phyloP scores from a whole-genome alignment of 345 rosid species.

The Mallotus nudiflorus region DNA sequence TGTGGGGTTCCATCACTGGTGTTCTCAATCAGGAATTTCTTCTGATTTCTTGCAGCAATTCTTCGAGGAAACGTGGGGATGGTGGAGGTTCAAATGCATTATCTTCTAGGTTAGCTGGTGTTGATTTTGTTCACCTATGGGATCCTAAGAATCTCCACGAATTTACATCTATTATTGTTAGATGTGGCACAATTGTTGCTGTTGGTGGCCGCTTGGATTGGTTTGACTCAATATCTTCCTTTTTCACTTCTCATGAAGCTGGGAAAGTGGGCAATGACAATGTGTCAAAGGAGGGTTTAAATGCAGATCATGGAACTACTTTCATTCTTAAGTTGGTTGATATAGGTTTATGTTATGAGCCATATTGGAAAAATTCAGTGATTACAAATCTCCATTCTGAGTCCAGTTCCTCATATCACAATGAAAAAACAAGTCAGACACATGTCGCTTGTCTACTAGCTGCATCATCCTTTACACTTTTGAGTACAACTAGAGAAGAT shows the following conservation, averaged over 20 bases:
- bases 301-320: constrained; percentile 44
- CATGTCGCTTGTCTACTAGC: constrained; percentile 79
- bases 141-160: constrained; percentile 51
- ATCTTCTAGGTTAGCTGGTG: constrained; percentile 85
- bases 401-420: constrained; percentile 30
- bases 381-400: constrained; percentile 21
- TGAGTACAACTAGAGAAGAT: constrained; percentile 42
- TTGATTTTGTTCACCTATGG: constrained; percentile 61
- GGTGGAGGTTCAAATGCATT: constrained; percentile 92
- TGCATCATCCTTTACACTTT: constrained; percentile 73
- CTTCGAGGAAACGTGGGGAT: constrained; percentile 87
- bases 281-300: constrained; percentile 36
- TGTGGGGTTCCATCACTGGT: constrained; percentile 70
- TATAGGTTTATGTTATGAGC: constrained; percentile 87
- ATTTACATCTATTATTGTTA: constrained; percentile 57
- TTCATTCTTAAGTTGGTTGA: constrained; percentile 79
- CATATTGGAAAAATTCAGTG: constrained; percentile 43
- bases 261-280: constrained; percentile 31
- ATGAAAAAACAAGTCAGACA: constrained; percentile 36
- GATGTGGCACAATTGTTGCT: constrained; percentile 83
- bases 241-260: constrained; percentile 50
- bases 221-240: constrained; percentile 69
- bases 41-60: constrained; percentile 77
- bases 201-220: constrained; percentile 95
- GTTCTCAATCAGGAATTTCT: constrained; percentile 59